These are phyloP conservation scores for Ceratocystis papillata DNA, from an alignment of 2,329 filamentous ascomycete species.

Conservation along the genomic window DNA sequence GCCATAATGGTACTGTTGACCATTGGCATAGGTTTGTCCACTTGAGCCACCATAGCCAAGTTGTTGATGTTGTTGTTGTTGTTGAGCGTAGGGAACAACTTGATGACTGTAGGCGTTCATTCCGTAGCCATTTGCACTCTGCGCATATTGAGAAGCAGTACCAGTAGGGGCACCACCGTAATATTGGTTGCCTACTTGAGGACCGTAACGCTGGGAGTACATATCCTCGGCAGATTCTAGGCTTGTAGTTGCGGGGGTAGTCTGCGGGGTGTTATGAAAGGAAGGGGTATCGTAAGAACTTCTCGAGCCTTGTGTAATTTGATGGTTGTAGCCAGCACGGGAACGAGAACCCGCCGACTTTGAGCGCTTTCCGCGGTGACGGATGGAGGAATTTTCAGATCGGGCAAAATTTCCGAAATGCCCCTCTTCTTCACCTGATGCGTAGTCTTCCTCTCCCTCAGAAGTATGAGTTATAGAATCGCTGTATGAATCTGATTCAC, in stretches of 20 bases:
- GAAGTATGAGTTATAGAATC: too few species aligned
- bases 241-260: conserved; percentile 45
- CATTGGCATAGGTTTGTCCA: background rate
- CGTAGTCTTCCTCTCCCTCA: background rate
- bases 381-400: conserved; percentile 8
- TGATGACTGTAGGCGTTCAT: conserved; percentile 25
- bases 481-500: too few species aligned
- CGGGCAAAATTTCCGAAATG: background rate
- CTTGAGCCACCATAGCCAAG: conserved; percentile 4
- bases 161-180: conserved; percentile 12
- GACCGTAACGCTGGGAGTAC: conserved; percentile 32
- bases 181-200: conserved; percentile 25
- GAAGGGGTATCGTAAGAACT: conserved; percentile 19
- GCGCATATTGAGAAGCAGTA: conserved; percentile 28
- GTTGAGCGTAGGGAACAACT: conserved; percentile 39
- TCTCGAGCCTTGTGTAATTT: conserved; percentile 7
- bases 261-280: conserved; percentile 31
- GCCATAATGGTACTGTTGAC: conserved; percentile 13
- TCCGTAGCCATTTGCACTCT: conserved; percentile 33
- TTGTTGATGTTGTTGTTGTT: conserved; percentile 18
- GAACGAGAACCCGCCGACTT: conserved; percentile 30
- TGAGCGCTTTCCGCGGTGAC: background rate
- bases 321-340: background rate
- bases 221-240: conserved; percentile 57
- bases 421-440: background rate